Evolutionary conservation across 371 early-diverging fungal species (phyloP).

Genomic region (Rhizopus microsporus): DNA sequence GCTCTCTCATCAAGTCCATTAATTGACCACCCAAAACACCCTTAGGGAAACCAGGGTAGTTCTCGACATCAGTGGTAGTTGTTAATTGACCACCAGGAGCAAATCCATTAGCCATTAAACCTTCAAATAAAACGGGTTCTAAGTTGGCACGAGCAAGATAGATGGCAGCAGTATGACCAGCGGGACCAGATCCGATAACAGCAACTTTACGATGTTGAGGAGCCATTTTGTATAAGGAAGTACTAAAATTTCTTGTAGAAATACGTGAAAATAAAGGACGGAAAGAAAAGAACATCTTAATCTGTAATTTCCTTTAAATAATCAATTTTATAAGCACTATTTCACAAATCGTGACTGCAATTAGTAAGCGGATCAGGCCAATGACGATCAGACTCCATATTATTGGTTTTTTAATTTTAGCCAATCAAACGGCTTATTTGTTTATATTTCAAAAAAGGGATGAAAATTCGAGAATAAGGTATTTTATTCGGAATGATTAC

Average conservation of each 20-base stretch:
- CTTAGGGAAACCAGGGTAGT: constrained; percentile 87
- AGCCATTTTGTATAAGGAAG: constrained; percentile 31
- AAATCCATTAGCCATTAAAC: constrained; percentile 92
- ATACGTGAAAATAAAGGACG: constrained; percentile 22
- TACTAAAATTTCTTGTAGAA: constrained; percentile 23
- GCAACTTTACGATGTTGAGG: constrained; percentile 50
- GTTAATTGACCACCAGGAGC: constrained; percentile 92
- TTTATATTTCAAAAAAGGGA: not conserved
- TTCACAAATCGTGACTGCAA: constrained; percentile 12
- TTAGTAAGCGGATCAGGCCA: not conserved
- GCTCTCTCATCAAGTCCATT: constrained; percentile 65
- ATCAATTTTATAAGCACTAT: not conserved
- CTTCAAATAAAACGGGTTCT: constrained; percentile 94
- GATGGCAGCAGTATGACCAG: constrained; percentile 96
- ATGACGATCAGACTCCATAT: not conserved
- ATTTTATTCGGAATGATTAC: constrained; percentile 27
- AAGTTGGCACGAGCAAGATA: constrained; percentile 94
- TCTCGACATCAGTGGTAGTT: constrained; percentile 91
- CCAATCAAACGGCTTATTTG: not conserved
- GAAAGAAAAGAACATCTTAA: constrained; percentile 23
- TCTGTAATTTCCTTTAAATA: constrained; percentile 13
- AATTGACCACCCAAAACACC: constrained; percentile 82
- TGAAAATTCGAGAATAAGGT: not conserved
- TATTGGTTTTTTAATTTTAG: not conserved
- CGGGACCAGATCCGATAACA: constrained; percentile 92